phyloP scores from a whole-genome alignment of 2,329 filamentous ascomycete species.

The Verticillium klebahnii region DNA sequence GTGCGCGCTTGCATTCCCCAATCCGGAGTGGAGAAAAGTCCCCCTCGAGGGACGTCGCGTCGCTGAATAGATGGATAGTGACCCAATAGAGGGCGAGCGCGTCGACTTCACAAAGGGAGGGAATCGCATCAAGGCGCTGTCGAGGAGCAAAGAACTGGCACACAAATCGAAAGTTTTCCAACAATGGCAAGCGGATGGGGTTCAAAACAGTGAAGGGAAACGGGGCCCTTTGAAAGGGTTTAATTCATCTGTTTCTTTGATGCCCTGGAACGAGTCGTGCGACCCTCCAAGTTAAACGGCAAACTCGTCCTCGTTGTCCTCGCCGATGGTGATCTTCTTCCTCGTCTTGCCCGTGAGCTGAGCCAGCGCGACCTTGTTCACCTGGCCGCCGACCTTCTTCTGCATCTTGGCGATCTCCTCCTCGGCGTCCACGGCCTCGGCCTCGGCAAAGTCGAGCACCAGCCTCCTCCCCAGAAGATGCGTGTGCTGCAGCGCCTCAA shows the following conservation, averaged over 20 bases:
- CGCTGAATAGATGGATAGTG: not conserved
- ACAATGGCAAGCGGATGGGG: not conserved
- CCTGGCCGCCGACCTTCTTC: constrained; percentile 86
- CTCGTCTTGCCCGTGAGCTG: constrained; percentile 78
- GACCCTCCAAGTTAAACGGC: constrained; percentile 14
- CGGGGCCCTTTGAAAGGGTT: not conserved
- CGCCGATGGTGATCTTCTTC: constrained; percentile 83
- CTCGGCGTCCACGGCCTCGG: constrained; percentile 85
- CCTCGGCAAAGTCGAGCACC: constrained; percentile 86
- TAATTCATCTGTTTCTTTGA: not conserved
- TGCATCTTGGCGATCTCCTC: constrained; percentile 97
- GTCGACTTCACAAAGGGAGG: constrained; percentile 2
- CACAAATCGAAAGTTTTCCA: not conserved
- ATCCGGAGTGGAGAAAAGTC: not conserved
- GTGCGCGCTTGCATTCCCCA: not conserved
- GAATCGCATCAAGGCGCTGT: not conserved
- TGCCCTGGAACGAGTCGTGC: not conserved
- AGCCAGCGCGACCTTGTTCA: constrained; percentile 86
- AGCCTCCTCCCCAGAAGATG: constrained; percentile 87
- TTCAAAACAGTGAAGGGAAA: not conserved
- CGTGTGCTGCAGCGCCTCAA: constrained; percentile 86
- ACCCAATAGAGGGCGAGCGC: not conserved
- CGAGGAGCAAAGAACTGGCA: not conserved
- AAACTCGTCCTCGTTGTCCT: constrained; percentile 56
- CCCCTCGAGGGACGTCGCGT: not conserved